phyloP scores from a whole-genome alignment of 2,329 filamentous ascomycete genomes.

The Ceratocystis albifundus region DNA sequence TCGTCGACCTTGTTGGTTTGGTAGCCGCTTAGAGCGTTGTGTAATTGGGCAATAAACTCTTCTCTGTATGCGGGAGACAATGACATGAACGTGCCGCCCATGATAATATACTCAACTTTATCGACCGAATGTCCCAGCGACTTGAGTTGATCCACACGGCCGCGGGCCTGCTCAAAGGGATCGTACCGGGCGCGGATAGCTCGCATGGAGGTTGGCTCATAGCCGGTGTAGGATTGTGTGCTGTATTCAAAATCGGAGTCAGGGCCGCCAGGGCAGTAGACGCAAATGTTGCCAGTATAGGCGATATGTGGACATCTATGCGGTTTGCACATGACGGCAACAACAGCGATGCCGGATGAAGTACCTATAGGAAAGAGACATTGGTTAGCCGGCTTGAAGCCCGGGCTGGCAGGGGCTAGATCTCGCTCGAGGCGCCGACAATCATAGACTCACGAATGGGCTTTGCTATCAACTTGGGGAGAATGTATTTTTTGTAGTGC shows the following conservation, averaged over 20 bases:
- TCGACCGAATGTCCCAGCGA: slow-evolving; percentile 92
- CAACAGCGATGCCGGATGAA: slow-evolving; percentile 92
- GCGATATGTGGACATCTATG: slow-evolving; percentile 96
- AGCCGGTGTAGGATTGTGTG: slow-evolving; percentile 96
- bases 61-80: slow-evolving; percentile 79
- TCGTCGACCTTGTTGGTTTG: slow-evolving; percentile 91
- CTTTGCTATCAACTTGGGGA: slow-evolving; percentile 92
- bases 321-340: slow-evolving; percentile 99
- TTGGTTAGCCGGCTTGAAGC: background rate
- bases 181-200: slow-evolving; percentile 95
- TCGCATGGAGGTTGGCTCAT: slow-evolving; percentile 96
- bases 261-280: slow-evolving; percentile 94
- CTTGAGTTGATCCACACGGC: slow-evolving; percentile 92
- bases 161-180: slow-evolving; percentile 92
- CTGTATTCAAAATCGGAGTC: slow-evolving; percentile 99
- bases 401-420: background rate
- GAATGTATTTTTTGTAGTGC: slow-evolving; percentile 98
- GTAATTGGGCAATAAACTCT: slow-evolving; percentile 85
- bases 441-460: slow-evolving; percentile 57
- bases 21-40: slow-evolving; percentile 94
- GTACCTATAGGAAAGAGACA: slow-evolving; percentile 46
- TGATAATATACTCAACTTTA: slow-evolving; percentile 99
- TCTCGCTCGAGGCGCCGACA: too few relatives aligned
- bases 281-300: slow-evolving; percentile 97
- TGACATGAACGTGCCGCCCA: slow-evolving; percentile 99